Evolutionary conservation across 306 rosid genomes (phyloP).

Genomic region (Lablab purpureus): DNA sequence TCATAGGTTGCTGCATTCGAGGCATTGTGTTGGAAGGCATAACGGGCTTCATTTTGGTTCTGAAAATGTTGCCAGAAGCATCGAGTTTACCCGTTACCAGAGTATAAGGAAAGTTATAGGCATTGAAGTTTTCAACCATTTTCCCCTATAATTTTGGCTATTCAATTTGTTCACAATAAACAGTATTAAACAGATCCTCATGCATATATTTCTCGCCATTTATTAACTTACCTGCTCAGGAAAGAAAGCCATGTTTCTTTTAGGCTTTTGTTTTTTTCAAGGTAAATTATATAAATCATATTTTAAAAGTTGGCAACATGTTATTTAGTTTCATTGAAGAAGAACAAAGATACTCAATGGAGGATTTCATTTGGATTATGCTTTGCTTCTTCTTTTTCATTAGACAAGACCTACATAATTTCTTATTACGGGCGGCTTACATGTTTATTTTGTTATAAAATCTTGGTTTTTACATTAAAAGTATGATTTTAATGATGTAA

Average conservation of each 20-base stretch:
- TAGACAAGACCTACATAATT: not conserved
- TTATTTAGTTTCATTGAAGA: not conserved
- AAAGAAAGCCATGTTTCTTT: not conserved
- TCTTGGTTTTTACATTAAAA: not conserved
- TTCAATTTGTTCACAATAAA: not conserved
- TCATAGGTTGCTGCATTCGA: not conserved
- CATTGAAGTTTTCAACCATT: not conserved
- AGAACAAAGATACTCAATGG: too few relatives aligned
- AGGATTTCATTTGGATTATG: not conserved
- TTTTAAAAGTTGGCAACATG: not conserved
- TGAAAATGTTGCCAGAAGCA: not conserved
- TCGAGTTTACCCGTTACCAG: too few relatives aligned
- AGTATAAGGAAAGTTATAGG: not conserved
- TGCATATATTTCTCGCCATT: not conserved
- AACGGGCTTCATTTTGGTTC: conserved; percentile 6
- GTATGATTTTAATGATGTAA: not conserved
- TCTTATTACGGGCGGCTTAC: not conserved
- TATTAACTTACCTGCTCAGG: not conserved
- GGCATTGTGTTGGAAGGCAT: not conserved
- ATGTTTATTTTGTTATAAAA: not conserved
- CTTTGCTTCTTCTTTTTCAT: not conserved
- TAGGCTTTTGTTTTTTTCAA: not conserved
- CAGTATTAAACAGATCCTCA: not conserved
- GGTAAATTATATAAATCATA: not conserved
- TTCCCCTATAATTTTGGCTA: not conserved